phyloP scores from a whole-genome alignment of 2,329 filamentous ascomycete species.

The Blastomyces gilchristii region DNA sequence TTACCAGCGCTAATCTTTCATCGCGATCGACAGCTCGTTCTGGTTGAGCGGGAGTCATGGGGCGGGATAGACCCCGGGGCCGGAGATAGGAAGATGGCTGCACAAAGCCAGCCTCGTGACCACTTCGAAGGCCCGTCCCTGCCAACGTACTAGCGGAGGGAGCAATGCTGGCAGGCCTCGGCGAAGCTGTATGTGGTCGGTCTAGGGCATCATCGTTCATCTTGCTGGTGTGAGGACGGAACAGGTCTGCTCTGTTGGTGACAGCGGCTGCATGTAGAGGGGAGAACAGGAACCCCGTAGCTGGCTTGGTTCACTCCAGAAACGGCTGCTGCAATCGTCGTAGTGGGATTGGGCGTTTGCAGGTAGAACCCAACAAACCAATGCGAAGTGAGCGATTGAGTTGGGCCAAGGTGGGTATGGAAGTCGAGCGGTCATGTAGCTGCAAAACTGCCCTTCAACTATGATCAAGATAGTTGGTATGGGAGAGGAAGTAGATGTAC shows the following conservation, averaged over 20 bases:
- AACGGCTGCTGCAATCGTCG: not conserved
- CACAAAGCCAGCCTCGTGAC: slow-evolving; percentile 40
- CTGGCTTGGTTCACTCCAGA: slow-evolving; percentile 1
- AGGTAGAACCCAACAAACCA: not conserved
- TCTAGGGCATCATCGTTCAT: slow-evolving; percentile 21
- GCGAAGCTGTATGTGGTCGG: slow-evolving; percentile 20
- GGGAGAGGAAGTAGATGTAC: not conserved
- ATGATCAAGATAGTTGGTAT: not conserved
- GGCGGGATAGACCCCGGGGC: slow-evolving; percentile 29
- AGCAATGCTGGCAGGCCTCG: slow-evolving; percentile 8
- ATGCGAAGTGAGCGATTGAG: not conserved
- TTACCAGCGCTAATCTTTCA: slow-evolving; percentile 41
- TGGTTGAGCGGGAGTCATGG: slow-evolving; percentile 32
- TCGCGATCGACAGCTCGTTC: slow-evolving; percentile 41
- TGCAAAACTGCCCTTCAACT: not conserved
- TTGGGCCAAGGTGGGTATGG: not conserved
- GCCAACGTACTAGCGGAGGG: slow-evolving; percentile 14
- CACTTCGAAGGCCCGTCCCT: slow-evolving; percentile 14
- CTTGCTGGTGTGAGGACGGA: slow-evolving; percentile 14
- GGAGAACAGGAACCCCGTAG: slow-evolving; percentile 9
- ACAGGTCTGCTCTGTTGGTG: slow-evolving; percentile 11
- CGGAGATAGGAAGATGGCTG: slow-evolving; percentile 41
- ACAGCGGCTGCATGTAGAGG: slow-evolving; percentile 14
- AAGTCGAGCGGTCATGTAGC: slow-evolving; percentile 2
- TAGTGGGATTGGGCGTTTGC: not conserved